Evolutionary conservation across 2,329 filamentous ascomycete species (phyloP), one percentile per base, ranked within the genome.

Genomic region (Didymellaceae sp.): DNA sequence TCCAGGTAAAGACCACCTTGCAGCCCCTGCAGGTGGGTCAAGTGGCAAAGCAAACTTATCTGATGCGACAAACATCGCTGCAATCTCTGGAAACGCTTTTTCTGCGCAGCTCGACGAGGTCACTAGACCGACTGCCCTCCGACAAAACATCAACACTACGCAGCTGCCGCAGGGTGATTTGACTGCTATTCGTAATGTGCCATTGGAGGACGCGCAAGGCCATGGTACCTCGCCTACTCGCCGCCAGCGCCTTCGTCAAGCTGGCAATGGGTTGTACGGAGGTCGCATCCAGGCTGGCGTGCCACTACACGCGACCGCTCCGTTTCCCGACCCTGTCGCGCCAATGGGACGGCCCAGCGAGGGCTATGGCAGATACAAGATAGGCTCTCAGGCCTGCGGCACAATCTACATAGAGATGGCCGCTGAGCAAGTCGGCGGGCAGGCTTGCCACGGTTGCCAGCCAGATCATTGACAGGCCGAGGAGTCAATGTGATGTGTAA

Each of bases 291-390:
- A 22, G 17, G 55, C 44, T 7, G 68, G 67, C 11, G 45, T 72
- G 6, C 69, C 69, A 3, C 55, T 73, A 17, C 56, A 66, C n/a
- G 61, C 59, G 2, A 70, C 66, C 0, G 55, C 53, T 4, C 68
- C 68, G 2, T 73, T 73, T 26, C 70, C 70, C 1, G 48, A 55
- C 17, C 67, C 69, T 2, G 34, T 66, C 2, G 52, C 66, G 1
- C 70, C 70, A 0, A 55, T 58, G 14, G 68, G 65, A 22, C 50
- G 57, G 5, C 52, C 45, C 1, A 25, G 30, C 7, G 32, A 52
- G 38, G 8, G n/a, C 0, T 55, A 54, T 18, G 25, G 50, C 9
- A 44, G 55, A 1, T 54, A 58, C 38, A 30, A 34, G 3, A 14
- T 58, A 3, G 44, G 52, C 3, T 30, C 35, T 6, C 22, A 53